Evolutionary conservation across 1,139 yeast species (phyloP).

Genomic region (Kodamaea sp.): DNA sequence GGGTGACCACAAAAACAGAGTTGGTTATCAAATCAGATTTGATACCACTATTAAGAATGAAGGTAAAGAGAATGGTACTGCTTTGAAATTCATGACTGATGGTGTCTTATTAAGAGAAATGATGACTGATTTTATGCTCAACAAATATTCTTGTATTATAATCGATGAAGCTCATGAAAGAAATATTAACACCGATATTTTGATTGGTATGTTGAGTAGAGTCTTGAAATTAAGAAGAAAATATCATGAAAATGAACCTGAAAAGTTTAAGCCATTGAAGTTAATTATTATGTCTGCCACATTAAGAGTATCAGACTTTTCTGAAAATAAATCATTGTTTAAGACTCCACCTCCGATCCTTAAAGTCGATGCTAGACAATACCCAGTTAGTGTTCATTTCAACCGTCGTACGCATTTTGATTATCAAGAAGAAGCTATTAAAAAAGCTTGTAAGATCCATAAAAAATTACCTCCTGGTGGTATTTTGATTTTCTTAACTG

Average conservation of each 20-base stretch:
- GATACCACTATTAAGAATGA: constrained; percentile 68
- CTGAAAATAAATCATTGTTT: constrained; percentile 74
- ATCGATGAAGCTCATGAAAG: constrained; percentile 99
- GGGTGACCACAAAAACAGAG: constrained; percentile 73
- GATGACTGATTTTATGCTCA: constrained; percentile 78
- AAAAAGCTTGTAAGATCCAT: constrained; percentile 85
- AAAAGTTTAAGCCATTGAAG: constrained; percentile 55
- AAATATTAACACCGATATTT: constrained; percentile 89
- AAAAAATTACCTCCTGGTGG: constrained; percentile 89
- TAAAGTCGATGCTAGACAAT: constrained; percentile 92
- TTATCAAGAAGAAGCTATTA: constrained; percentile 83
- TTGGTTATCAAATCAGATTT: constrained; percentile 89
- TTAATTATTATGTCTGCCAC: constrained; percentile 93
- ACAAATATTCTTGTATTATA: constrained; percentile 78
- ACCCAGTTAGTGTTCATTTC: constrained; percentile 90
- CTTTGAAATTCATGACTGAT: constrained; percentile 95
- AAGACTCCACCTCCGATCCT: constrained; percentile 82
- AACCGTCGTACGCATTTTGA: constrained; percentile 73
- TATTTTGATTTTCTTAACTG: constrained; percentile 85
- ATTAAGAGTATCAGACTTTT: constrained; percentile 84
- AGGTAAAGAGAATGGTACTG: constrained; percentile 52
- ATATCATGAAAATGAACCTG: constrained; percentile 46
- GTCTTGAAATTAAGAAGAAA: constrained; percentile 72
- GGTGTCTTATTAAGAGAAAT: constrained; percentile 93
- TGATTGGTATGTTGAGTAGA: constrained; percentile 91